A percentile compares a stretch with the other conserved stretches of the same genome.
Evolutionary conservation across 805 yeast genomes (phyloP).

Genomic region (Wickerhamia fluorescens): DNA sequence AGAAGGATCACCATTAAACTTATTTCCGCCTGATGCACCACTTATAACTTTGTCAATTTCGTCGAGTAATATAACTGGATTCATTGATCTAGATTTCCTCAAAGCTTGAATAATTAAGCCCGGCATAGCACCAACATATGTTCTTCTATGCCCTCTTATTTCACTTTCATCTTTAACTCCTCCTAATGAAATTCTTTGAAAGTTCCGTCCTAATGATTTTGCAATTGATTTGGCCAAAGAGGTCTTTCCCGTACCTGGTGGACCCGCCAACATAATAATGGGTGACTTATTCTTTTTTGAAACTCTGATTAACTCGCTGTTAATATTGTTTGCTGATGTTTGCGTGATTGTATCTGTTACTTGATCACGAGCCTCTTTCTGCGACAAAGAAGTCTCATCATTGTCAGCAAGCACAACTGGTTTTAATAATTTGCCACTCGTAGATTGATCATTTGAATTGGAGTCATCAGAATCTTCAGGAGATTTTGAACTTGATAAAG

Average conservation of each 20-base stretch:
- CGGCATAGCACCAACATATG: constrained; percentile 90
- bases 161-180: constrained; percentile 88
- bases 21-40: constrained; percentile 35
- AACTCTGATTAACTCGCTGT: constrained; percentile 12
- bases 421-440: too few relatives aligned
- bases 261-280: constrained; percentile 76
- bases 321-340: constrained; percentile 6
- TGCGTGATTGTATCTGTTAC: constrained; percentile 11
- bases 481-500: constrained; percentile 1
- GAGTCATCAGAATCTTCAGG: constrained; percentile 1
- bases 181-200: constrained; percentile 77
- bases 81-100: constrained; percentile 68
- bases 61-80: constrained; percentile 77
- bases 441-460: too few relatives aligned
- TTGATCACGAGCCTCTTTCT: constrained; percentile 15
- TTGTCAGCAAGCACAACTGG: constrained; percentile 30
- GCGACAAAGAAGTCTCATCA: constrained; percentile 25
- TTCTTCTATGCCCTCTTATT: constrained; percentile 83
- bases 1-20: constrained; percentile 76
- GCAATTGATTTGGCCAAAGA: constrained; percentile 82
- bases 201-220: constrained; percentile 59
- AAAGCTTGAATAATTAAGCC: constrained; percentile 74
- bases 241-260: constrained; percentile 93
- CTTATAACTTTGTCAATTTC: constrained; percentile 78
- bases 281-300: constrained; percentile 51